phyloP scores from a whole-genome alignment of 352 stramenopile species.

The Blastocystis sp. region DNA sequence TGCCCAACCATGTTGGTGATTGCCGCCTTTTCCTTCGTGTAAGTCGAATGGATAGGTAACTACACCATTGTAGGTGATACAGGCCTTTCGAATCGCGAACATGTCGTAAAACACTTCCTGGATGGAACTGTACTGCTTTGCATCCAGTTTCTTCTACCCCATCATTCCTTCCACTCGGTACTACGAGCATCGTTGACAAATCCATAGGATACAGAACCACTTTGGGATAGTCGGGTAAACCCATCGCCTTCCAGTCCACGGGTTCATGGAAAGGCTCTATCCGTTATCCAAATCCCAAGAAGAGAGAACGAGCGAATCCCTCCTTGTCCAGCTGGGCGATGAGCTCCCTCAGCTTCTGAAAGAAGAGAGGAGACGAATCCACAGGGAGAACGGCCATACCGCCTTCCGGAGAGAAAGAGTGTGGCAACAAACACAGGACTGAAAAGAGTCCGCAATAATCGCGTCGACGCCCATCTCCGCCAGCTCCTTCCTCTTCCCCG shows the following conservation, averaged over 20 bases:
- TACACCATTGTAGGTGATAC: constrained; percentile 45
- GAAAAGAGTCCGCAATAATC: constrained; percentile 63
- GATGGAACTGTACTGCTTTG: background rate
- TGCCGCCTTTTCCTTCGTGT: background rate
- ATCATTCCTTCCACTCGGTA: background rate
- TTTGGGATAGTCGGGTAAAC: constrained; percentile 19
- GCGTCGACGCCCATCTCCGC: constrained; percentile 19
- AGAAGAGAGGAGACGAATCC: background rate
- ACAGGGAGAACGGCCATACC: background rate
- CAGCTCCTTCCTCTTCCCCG: background rate
- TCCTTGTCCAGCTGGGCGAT: background rate
- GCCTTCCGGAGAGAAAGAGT: background rate
- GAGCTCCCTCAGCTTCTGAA: constrained; percentile 1
- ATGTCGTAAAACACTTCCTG: constrained; percentile 53
- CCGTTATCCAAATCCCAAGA: background rate
- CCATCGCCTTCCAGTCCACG: constrained; percentile 18
- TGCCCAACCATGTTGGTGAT: background rate
- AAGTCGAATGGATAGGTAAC: background rate
- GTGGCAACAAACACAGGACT: background rate
- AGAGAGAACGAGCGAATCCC: background rate
- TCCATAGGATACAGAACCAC: constrained; percentile 62
- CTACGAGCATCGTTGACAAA: constrained; percentile 40
- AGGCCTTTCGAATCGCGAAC: constrained; percentile 32
- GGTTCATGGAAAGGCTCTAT: constrained; percentile 32
- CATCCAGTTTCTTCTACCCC: constrained; percentile 1